Evolutionary conservation across 1,139 yeast genomes (phyloP).

Genomic region (Arxiozyma telluris): DNA sequence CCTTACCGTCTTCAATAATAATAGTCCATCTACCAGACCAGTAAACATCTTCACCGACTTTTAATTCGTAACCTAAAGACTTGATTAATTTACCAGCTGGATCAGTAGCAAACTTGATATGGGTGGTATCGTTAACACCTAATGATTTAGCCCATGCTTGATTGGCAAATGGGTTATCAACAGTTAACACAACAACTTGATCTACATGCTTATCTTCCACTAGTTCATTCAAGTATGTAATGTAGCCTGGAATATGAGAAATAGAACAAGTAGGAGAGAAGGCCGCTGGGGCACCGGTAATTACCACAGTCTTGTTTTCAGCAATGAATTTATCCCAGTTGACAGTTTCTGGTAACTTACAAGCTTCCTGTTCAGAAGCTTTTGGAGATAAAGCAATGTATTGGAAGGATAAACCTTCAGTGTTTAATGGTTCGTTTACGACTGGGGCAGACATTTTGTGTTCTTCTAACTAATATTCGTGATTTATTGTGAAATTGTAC

Average conservation of each 20-base stretch:
- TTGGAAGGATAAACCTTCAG: slow-evolving; percentile 22
- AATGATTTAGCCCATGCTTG: slow-evolving; percentile 77
- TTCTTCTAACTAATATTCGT: no score
- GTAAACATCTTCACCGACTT: slow-evolving; percentile 46
- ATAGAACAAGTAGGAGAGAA: slow-evolving; percentile 86
- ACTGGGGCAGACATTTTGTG: slow-evolving; percentile 10
- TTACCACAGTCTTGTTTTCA: slow-evolving; percentile 39
- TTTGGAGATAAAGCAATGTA: slow-evolving; percentile 19
- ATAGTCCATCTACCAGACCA: slow-evolving; percentile 70
- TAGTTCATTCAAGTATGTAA: slow-evolving; percentile 43
- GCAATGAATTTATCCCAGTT: slow-evolving; percentile 24
- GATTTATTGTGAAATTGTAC: not conserved
- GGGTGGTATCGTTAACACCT: slow-evolving; percentile 33
- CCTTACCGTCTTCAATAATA: slow-evolving; percentile 55
- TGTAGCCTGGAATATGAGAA: slow-evolving; percentile 69
- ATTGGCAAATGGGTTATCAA: slow-evolving; percentile 76
- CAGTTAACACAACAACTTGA: slow-evolving; percentile 60
- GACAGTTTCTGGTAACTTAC: slow-evolving; percentile 24
- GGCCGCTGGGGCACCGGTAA: slow-evolving; percentile 85
- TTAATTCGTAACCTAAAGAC: slow-evolving; percentile 52
- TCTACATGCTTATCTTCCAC: slow-evolving; percentile 58
- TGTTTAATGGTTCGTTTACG: slow-evolving; percentile 20
- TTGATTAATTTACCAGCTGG: slow-evolving; percentile 55
- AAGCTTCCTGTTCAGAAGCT: slow-evolving; percentile 18
- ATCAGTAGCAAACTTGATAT: slow-evolving; percentile 66